Evolutionary conservation across 345 rosid species (phyloP).

Genomic region (Chamaenerion angustifolium): DNA sequence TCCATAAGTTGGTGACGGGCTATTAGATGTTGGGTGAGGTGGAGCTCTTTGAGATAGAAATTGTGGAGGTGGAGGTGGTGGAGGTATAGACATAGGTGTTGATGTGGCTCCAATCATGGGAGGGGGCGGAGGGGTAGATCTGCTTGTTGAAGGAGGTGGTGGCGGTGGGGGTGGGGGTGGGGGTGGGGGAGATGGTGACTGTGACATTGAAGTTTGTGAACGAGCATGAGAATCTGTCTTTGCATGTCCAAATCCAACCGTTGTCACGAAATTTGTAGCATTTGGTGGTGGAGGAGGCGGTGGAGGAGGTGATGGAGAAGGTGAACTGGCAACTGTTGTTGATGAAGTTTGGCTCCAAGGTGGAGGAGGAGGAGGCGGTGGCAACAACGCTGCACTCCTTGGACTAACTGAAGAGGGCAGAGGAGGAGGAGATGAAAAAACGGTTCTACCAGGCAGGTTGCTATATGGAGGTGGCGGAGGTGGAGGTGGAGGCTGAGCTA

Average conservation of each 20-base stretch:
- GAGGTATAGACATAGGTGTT: too few species aligned
- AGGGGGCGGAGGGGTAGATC: too few species aligned
- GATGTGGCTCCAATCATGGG: too few species aligned
- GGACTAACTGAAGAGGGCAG: slow-evolving; percentile 17
- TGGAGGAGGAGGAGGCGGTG: slow-evolving; percentile 36
- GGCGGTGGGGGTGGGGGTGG: slow-evolving; percentile 5
- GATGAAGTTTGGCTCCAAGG: slow-evolving; percentile 44
- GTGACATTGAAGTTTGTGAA: too few species aligned
- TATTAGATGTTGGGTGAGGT: slow-evolving; percentile 7
- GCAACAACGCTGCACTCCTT: slow-evolving; percentile 19
- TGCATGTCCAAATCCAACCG: neutral
- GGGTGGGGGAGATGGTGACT: neutral
- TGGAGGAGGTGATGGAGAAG: slow-evolving; percentile 3
- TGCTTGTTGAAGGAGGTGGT: neutral
- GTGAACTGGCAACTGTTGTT: slow-evolving; percentile 4
- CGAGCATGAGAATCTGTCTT: too few species aligned
- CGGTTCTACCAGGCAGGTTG: too few species aligned
- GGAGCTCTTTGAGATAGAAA: neutral
- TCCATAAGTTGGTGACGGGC: slow-evolving; percentile 3
- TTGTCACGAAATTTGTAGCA: too few species aligned
- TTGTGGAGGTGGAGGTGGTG: too few species aligned
- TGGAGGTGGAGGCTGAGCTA: slow-evolving; percentile 6
- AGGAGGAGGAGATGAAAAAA: slow-evolving; percentile 11
- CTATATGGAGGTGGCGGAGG: slow-evolving; percentile 13
- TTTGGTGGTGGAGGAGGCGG: too few species aligned